Base-by-base conservation (phyloP, 495 filamentous ascomycete species). In the Jackrogersella multiformis region DNA sequence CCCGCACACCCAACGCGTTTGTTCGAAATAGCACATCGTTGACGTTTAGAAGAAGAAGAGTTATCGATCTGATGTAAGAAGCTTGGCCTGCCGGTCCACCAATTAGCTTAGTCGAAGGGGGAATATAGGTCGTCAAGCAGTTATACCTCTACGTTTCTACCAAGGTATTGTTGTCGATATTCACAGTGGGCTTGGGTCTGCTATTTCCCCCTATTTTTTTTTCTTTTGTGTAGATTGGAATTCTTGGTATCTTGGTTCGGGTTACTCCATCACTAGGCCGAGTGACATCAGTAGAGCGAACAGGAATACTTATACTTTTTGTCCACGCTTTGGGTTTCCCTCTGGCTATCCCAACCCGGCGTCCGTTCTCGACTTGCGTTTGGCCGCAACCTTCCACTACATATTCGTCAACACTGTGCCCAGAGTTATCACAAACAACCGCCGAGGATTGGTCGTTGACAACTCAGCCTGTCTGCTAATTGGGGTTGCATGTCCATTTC, bases 1-100 rank as follows among this genome's bases (percentile, higher is more conserved):
- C 73, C 89, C 89, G 80, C 95, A 99, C 38, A 52, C 66, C 80
- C 84, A 90, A 30, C 80, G 79, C 61, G 82, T 83, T 67, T 86
- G 84, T 62, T 89, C 87, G 76, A 83, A 89, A 78, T 85, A 88
- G 80, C 87, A 89, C 87, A 89, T 89, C 57, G 68, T 81, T 35
- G 44, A 59, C 48, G 58, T 21, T 42, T 56, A 35, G 49, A 28
- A 9, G 15, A 36, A 30, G 38, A 52, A 51, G n/a, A n/a, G n/a
- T n/a, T n/a, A n/a, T 45, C 16, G 52, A 46, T 56, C 56, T 64
- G 55, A 51, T 21, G 24, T 45, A 55, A 52, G 38, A 20, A 53
- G 48, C 12, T 46, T 48, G 41, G 52, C 35, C 59, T 61, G 30
- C 26, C 28, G 28, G 36, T 46, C 45, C 56, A 56, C 67, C 51